Evolutionary conservation across 2,329 filamentous ascomycete species (phyloP).

Genomic region (Trichoderma semiorbis): DNA sequence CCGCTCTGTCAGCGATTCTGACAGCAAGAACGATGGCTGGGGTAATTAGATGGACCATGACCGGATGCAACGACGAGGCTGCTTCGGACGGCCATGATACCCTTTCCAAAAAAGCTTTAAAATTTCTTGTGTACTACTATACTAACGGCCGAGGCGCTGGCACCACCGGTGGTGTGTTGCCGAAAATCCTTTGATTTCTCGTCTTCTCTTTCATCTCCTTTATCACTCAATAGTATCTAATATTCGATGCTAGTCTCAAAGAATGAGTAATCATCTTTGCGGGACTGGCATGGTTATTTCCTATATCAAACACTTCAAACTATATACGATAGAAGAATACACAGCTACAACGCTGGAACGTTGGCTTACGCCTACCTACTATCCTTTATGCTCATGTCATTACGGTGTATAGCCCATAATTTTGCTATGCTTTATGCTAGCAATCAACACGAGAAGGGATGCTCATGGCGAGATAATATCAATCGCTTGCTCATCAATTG

Average conservation of each 20-base stretch:
- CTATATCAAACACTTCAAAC: not conserved
- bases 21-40: not conserved
- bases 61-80: not conserved
- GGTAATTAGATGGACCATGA: not conserved
- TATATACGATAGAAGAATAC: not conserved
- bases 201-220: not conserved
- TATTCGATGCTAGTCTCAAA: not conserved
- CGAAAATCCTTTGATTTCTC: not conserved
- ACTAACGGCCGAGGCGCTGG: not conserved
- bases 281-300: not conserved
- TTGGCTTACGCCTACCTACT: not conserved
- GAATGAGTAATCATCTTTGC: not conserved
- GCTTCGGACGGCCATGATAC: slow-evolving; percentile 1
- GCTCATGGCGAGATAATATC: not conserved
- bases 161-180: not conserved
- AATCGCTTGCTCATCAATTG: not conserved
- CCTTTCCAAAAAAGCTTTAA: not conserved
- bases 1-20: not conserved
- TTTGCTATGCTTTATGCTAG: not conserved
- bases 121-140: not conserved
- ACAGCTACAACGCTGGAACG: not conserved
- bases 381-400: not conserved
- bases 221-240: not conserved
- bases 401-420: not conserved
- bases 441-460: not conserved